Evolutionary conservation across 257 asterid genomes (phyloP).

Genomic region (Rauvolfia tetraphylla): DNA sequence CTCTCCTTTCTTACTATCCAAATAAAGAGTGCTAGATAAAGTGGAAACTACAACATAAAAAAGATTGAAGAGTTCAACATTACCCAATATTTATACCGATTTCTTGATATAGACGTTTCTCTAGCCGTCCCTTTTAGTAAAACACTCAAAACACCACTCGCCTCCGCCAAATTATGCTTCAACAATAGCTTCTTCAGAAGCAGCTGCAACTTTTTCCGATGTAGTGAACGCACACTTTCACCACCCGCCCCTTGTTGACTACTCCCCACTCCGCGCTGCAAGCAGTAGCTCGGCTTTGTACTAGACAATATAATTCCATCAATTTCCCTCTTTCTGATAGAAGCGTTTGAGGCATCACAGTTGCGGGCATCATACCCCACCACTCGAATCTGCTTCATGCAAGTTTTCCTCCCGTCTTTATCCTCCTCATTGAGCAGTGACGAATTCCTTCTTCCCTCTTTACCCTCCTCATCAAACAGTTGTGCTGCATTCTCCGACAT

Average conservation of each 20-base stretch:
- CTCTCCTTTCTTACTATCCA: background rate
- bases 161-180: constrained; percentile 67
- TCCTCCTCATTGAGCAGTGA: background rate
- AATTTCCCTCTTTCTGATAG: background rate
- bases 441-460: background rate
- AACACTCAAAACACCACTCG: constrained; percentile 68
- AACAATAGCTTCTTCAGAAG: constrained; percentile 39
- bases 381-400: background rate
- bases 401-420: background rate
- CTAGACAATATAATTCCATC: background rate
- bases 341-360: background rate
- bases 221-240: constrained; percentile 41
- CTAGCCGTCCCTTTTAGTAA: constrained; percentile 52
- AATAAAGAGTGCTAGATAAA: too few species aligned
- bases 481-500: background rate
- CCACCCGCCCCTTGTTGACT: constrained; percentile 19
- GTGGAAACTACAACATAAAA: background rate
- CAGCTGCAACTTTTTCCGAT: constrained; percentile 46
- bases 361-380: background rate
- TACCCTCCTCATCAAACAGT: background rate
- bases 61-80: background rate
- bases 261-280: constrained; percentile 43
- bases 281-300: constrained; percentile 56
- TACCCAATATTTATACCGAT: constrained; percentile 73
- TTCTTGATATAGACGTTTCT: constrained; percentile 41